Conservation (phyloP, 2,329 filamentous ascomycete species). For the Leptographium radiaticola region DNA sequence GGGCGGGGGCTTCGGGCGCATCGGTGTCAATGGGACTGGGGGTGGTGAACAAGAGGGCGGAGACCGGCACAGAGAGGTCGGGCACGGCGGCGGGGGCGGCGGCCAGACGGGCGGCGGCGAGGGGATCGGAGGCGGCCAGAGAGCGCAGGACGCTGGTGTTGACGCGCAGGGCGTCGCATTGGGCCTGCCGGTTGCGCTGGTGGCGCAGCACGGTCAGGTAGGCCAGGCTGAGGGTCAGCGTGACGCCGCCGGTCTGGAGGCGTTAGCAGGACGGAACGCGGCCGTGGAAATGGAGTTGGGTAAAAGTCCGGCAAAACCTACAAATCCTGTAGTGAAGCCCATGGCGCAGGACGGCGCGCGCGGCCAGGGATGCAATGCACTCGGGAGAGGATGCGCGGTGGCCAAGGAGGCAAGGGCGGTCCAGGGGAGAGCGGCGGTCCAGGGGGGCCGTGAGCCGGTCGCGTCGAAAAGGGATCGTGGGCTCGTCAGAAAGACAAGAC, state of each 20-base stretch:
- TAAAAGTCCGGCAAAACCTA: slow-evolving; percentile 27
- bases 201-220: slow-evolving; percentile 62
- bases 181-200: slow-evolving; percentile 50
- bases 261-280: slow-evolving; percentile 5
- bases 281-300: no score
- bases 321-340: slow-evolving; percentile 65
- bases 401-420: neutral
- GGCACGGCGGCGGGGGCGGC: slow-evolving; percentile 19
- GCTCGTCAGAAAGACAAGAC: neutral
- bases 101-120: slow-evolving; percentile 16
- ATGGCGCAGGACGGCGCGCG: slow-evolving; percentile 25
- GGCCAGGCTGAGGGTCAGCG: slow-evolving; percentile 58
- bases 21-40: no score
- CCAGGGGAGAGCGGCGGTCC: neutral
- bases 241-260: slow-evolving; percentile 57
- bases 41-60: neutral
- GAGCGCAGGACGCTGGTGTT: slow-evolving; percentile 41
- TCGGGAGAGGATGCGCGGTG: neutral
- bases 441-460: neutral
- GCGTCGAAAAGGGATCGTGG: neutral
- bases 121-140: slow-evolving; percentile 30
- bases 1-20: slow-evolving; percentile 27
- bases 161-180: slow-evolving; percentile 41
- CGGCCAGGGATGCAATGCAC: neutral
- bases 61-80: slow-evolving; percentile 1